Evolutionary conservation across 805 yeast species (phyloP).

Genomic region (Blastobotrys muscicola): DNA sequence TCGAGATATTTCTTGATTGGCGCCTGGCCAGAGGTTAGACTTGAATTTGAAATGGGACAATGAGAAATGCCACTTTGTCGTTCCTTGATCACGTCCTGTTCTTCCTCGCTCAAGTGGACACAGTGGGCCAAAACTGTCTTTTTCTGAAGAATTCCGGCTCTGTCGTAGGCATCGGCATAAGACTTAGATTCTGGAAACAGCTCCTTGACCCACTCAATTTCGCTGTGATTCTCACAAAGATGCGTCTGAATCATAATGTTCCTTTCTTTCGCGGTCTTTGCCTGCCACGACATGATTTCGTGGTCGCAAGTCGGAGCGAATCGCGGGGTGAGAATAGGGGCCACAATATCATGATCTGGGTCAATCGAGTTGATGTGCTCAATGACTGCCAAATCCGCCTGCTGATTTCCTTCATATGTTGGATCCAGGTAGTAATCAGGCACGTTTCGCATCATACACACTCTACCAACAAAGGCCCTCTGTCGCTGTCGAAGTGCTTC

Average conservation of each 20-base stretch:
- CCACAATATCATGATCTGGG: constrained; percentile 42
- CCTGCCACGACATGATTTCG: constrained; percentile 53
- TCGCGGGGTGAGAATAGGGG: constrained; percentile 82
- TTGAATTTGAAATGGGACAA: constrained; percentile 87
- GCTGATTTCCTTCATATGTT: constrained; percentile 42
- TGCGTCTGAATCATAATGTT: constrained; percentile 79
- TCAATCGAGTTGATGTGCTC: constrained; percentile 46
- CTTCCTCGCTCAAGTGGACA: constrained; percentile 60
- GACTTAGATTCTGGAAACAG: constrained; percentile 61
- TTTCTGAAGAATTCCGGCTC: constrained; percentile 46
- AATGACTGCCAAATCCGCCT: constrained; percentile 47
- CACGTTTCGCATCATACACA: constrained; percentile 83
- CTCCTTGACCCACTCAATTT: constrained; percentile 61
- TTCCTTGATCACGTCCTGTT: constrained; percentile 45
- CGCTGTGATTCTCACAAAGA: constrained; percentile 70
- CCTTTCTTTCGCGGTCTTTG: constrained; percentile 39
- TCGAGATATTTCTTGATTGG: constrained; percentile 62
- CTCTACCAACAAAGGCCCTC: constrained; percentile 85
- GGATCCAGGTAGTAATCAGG: constrained; percentile 60
- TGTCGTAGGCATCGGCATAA: constrained; percentile 73
- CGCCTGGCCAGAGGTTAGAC: constrained; percentile 85
- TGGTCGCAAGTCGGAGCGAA: constrained; percentile 84
- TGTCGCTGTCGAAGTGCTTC: constrained; percentile 61
- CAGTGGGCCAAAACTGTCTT: constrained; percentile 86
- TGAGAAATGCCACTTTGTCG: constrained; percentile 71